Base-by-base conservation (phyloP, 2,329 filamentous ascomycete species). In the Bipolaris bicolor region DNA sequence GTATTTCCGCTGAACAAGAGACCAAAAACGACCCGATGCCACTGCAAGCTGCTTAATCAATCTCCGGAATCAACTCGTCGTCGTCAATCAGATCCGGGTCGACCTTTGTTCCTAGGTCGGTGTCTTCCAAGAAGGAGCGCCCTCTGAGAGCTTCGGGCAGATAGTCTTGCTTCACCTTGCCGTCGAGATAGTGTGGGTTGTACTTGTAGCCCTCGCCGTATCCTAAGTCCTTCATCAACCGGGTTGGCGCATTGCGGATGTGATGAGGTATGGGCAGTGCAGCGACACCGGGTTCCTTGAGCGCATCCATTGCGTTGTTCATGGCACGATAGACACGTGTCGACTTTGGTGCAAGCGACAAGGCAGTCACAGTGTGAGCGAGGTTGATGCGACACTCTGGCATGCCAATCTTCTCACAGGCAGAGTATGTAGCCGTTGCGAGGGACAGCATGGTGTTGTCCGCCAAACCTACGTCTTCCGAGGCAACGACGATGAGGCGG, bases 161-260 rank as follows among this genome's bases (percentile, higher is more conserved):
- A 76, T 98, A 99, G 22, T 93, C 90, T 79, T 99, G 95, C 62
- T 82, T 84, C 0, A 98, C 94, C 65, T 80, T 86, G 0, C 95
- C 95, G 59, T 93, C 87, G 49, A 85, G 78, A 70, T 94, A 99
- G 66, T 96, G 91, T 0, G 95, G 95, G 65, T 96, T 96, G 72
- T 99, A 98, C 77, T 98, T 98, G 77, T 99, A 99, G 73, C 92
- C 90, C 48, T 87, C 88, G 0, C 93, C 93, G 71, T 92, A 96
- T 0, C 92, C 94, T 64, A 98, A 79, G 65, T 97, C 94, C 68
- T 93, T 90, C 94, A 99, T 96, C 63, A 98, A 75, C 64, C 88
- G 85, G 1, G 95, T 98, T 0, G 95, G 94, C 7, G 95, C 95
- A 76, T 98, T 98, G 57, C 95, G 82, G 57, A 99, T 77, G 74